Base-by-base conservation (phyloP, 495 filamentous ascomycete genomes). In the Penicillium maclennaniae region DNA sequence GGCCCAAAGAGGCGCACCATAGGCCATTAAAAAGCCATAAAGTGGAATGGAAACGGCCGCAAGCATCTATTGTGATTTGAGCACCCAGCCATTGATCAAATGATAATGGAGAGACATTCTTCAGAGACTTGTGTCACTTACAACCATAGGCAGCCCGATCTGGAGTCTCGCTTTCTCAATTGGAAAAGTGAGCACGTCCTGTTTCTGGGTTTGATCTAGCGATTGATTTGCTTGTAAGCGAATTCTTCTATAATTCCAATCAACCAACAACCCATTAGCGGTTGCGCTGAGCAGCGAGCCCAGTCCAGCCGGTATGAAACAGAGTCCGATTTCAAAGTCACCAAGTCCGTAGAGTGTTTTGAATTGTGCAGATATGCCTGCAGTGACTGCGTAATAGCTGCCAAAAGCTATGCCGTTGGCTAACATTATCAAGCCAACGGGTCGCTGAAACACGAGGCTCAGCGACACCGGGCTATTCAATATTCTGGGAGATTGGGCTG, bases 271-370 rank as follows among this genome's bases (percentile, higher is more conserved):
- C 51, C 91, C 92, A 70, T 92, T 90, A 55, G 89, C 60, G 87
- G 87, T 60, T 81, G 89, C 64, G 86, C 91, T 61, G 23, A 62
- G 8, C 4, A 95, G 80, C 27, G 89, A 91, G 40, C 92, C 71
- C 0, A 68, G 17, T 0, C 69, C 71, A 5, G 69, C 61, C 0
- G 76, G 69, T 4, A 70, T 63, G 21, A 67, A 75, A 38, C 63
- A 53, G 7, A 74, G 55, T 2, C 74, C 72, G 27, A 76, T 68
- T 27, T 61, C 53, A 0, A 76, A 41, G 31, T 73, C 69, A 19
- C 65, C 51, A 3, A 74, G 63, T 7, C 51, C 40, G 43, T 74
- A 76, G 3, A 58, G 31, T 4, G 41, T 41, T 1, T 53, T 46
- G 49, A 69, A 73, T 14, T 63, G 56, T 0, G 56, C 45, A 1